Percentiles rank a stretch among this genome's conserved stretches.
Conservation (phyloP, 371 early-diverging fungal species). For the Mucor lusitanicus region DNA sequence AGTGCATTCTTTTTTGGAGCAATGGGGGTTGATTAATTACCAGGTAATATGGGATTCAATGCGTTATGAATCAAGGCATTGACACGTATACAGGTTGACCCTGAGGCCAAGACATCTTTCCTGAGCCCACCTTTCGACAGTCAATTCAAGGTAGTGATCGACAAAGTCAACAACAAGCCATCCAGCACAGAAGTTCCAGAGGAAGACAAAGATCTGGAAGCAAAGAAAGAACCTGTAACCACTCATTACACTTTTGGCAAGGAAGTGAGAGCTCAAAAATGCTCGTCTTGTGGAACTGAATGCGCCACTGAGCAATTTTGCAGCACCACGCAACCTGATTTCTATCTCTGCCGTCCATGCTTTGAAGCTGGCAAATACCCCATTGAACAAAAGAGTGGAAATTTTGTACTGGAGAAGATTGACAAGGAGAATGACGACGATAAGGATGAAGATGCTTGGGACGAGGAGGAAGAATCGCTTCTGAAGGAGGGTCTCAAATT, state of each 20-base stretch:
- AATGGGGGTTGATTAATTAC: constrained; percentile 98
- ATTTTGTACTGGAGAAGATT: constrained; percentile 14
- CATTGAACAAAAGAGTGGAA: constrained; percentile 37
- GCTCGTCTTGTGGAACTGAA: constrained; percentile 8
- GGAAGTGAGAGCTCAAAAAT: constrained; percentile 15
- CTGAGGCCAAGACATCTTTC: constrained; percentile 82
- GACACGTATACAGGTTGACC: constrained; percentile 70
- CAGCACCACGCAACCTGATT: constrained; percentile 4
- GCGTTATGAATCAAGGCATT: background rate
- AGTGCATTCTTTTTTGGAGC: constrained; percentile 95
- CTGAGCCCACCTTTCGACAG: constrained; percentile 91
- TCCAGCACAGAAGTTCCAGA: background rate
- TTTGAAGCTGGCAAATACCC: constrained; percentile 46
- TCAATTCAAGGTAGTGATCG: constrained; percentile 69
- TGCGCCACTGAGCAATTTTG: constrained; percentile 16
- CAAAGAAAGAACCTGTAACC: background rate
- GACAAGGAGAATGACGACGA: constrained; percentile 11
- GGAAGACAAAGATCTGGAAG: background rate
- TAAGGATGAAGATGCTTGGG: constrained; percentile 25
- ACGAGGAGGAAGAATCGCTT: constrained; percentile 35
- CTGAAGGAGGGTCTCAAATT: constrained; percentile 36
- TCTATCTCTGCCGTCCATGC: constrained; percentile 24
- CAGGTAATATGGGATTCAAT: constrained; percentile 62
- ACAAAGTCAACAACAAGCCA: constrained; percentile 12
- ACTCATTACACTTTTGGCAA: background rate